phyloP scores from a whole-genome alignment of 208 protist species.

The Leishmania major region DNA sequence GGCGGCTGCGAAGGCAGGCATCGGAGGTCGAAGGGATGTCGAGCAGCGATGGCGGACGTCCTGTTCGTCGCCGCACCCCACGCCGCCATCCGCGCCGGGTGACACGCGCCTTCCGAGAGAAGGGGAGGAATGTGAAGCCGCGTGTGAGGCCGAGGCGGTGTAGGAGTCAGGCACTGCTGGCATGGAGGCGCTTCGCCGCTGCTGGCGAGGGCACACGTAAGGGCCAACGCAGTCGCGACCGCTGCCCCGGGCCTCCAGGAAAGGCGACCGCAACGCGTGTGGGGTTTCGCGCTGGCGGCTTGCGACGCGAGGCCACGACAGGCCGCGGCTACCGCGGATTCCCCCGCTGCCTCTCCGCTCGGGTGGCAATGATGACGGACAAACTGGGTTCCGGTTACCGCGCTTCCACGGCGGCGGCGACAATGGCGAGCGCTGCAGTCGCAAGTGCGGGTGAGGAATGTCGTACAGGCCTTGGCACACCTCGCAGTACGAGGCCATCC shows the following conservation, averaged over 20 bases:
- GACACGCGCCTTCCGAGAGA: neutral
- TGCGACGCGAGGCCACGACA: conserved; percentile 6
- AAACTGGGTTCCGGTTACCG: neutral
- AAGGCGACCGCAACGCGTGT: neutral
- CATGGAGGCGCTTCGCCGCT: conserved; percentile 8
- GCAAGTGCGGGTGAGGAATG: conserved; percentile 38
- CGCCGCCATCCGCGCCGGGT: neutral
- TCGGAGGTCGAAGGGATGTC: neutral
- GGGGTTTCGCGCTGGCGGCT: neutral
- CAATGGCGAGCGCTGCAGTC: conserved; percentile 3
- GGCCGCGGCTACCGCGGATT: neutral
- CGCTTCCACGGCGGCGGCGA: neutral
- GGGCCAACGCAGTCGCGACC: neutral
- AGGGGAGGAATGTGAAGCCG: too few species aligned
- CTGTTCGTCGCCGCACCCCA: neutral
- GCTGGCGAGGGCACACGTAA: conserved; percentile 17
- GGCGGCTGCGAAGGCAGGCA: neutral
- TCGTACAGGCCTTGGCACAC: conserved; percentile 62
- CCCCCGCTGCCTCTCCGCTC: neutral
- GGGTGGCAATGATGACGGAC: neutral
- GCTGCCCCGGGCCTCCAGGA: neutral
- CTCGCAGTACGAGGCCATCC: conserved; percentile 85
- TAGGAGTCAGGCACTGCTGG: neutral
- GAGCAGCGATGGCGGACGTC: neutral
- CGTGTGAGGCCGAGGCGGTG: neutral